A percentile compares a stretch with the other conserved stretches of the same genome.
Conservation (phyloP, 1,284 basidiomycete species). For the Apiotrichum akiyoshidainum region DNA sequence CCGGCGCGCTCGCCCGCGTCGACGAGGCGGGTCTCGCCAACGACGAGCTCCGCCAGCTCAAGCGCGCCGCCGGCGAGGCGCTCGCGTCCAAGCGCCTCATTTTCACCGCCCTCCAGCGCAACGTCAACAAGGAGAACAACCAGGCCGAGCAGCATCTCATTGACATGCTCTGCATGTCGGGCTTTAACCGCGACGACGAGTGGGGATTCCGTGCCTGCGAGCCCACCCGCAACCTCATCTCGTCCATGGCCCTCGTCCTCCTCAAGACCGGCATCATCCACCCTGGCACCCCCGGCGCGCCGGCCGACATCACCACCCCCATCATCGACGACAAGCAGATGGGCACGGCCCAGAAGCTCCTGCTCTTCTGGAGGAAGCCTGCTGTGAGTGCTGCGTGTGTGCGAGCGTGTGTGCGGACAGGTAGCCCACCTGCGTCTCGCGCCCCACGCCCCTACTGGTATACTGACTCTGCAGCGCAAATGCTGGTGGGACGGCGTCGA, state of each 20-base stretch:
- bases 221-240: conserved; percentile 93
- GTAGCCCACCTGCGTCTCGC: neutral
- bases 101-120: conserved; percentile 95
- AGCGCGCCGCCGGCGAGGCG: conserved; percentile 77
- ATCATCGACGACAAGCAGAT: conserved; percentile 83
- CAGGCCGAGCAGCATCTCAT: conserved; percentile 98
- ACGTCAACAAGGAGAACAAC: conserved; percentile 99
- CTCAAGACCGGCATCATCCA: conserved; percentile 96
- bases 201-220: conserved; percentile 98
- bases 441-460: neutral
- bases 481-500: conserved; percentile 99
- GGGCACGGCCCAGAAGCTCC: conserved; percentile 93
- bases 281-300: conserved; percentile 34
- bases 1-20: conserved; percentile 56
- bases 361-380: conserved; percentile 98
- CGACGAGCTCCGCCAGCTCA: conserved; percentile 68
- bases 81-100: conserved; percentile 87
- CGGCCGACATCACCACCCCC: conserved; percentile 25
- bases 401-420: too few relatives aligned
- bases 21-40: conserved; percentile 73
- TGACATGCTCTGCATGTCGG: conserved; percentile 99
- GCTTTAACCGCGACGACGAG: conserved; percentile 90
- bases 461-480: conserved; percentile 65
- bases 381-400: conserved; percentile 62
- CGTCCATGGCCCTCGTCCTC: conserved; percentile 92